Base-by-base conservation (phyloP, 116 monocot species). In the Dioscorea cayenensis region DNA sequence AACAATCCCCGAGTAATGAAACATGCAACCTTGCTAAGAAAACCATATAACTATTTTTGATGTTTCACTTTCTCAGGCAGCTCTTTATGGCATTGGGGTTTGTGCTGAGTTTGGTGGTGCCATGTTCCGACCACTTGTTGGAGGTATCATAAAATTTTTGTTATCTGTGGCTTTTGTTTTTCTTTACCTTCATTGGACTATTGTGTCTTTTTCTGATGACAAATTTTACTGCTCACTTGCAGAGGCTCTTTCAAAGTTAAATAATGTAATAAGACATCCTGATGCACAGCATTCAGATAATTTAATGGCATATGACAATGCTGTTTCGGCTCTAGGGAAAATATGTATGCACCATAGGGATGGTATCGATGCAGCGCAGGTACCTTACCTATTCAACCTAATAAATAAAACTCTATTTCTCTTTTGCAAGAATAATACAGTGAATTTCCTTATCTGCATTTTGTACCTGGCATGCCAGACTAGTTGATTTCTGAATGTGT, bases 91-190 rank as follows among this genome's bases (percentile, higher is more conserved):
- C 35, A 68, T 99, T 80, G 97, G 97, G 35, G 83, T 99, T 77
- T 99, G 97, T 82, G 97, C 97, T 75, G 97, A 99, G 68, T 94
- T 81, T 81, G 97, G 97, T 71, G 94, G 87, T 32, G 69, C 88
- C 36, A 89, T 87, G 6, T 94, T 99, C 80, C 77, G 79, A 48
- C 88, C 94, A 75, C 79, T 90, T 76, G 86, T 91, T 35, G 86
- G 86, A 89, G 97, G 97, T 99, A 85, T 62, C 25, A 7, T 27
- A 62, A 23, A 23, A 62, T 23, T 18, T 5, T 55, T 18, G 55
- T 55, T 55, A 55, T 55, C 5, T 18, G 55, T 16, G 14, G 55
- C 21, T 62, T 22, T 20, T 21, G 25, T 10, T 11, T 62, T 23
- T 62, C 21, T 59, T 59, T 27, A 21, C 23, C 22, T 62, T 23